Percentiles rank a stretch among this genome's conserved stretches.
Conservation (phyloP, 208 protist genomes). For the Entamoeba invadens region DNA sequence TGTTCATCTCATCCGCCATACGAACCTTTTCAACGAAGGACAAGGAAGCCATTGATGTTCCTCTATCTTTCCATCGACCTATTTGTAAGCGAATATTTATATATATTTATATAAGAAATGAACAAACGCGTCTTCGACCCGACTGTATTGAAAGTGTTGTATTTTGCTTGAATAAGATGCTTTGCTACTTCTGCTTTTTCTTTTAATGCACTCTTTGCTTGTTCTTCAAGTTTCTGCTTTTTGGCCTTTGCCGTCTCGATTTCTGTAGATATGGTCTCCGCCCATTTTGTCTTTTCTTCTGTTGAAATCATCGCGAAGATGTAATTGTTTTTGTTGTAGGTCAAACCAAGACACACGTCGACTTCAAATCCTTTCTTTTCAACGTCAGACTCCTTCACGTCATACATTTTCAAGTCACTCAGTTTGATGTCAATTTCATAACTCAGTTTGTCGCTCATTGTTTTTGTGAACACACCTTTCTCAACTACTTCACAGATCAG, state of each 20-base stretch:
- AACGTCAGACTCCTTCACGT: not conserved
- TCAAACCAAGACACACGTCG: not conserved
- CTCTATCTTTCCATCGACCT: not conserved
- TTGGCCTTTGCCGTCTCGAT: not conserved
- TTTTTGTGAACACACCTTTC: not conserved
- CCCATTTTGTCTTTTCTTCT: not conserved
- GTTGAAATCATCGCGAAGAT: not conserved
- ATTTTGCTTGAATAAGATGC: not conserved
- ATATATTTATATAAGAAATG: not conserved
- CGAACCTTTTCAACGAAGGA: not conserved
- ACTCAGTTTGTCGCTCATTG: not conserved
- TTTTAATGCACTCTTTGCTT: not conserved
- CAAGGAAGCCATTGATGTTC: not conserved
- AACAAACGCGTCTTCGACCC: not conserved
- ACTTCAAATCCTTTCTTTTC: not conserved
- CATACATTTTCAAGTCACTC: not conserved
- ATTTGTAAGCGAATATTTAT: not conserved
- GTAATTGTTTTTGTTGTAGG: not conserved
- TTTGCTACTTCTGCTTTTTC: not conserved
- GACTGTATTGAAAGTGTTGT: not conserved
- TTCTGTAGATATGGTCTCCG: not conserved
- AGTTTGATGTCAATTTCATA: not conserved
- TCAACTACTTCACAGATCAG: not conserved
- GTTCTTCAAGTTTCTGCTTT: not conserved
- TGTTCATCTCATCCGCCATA: not conserved